Base-by-base conservation (phyloP, 192 early-diverging fungal genomes). In the Gonapodya prolifera region DNA sequence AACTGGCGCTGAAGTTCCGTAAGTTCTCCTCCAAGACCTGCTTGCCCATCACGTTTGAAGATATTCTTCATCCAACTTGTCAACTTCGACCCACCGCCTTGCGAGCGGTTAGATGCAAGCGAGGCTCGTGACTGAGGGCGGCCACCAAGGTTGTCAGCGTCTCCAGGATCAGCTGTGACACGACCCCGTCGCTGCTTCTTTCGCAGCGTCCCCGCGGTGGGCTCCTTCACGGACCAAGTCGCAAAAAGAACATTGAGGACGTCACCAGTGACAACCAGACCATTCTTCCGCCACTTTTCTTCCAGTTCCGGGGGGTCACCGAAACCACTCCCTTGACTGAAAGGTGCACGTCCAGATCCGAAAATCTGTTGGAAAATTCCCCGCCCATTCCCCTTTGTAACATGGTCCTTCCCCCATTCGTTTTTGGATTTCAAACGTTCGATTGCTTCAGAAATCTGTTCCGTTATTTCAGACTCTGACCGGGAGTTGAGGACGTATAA, bases 41-140 rank as follows among this genome's bases (percentile, higher is more conserved):
- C 81, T 82, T 84, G 0, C 84, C 85, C 13, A 88, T 80, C 1
- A 88, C 86, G 29, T 82, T 78, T 0, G 78, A 87, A 77, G 16
- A 76, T 71, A 8, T 80, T 83, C 75, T 79, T 80, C 18, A 81
- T 79, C 75, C 79, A 79, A 34, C 78, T 79, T 2, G 86, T 73
- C 78, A 83, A 80, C 77, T 81, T 79, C 45, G 86, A 76, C 1
- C 83, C 8, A 16, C 80, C 0, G 35, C 35, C 70, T 78, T 79
- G 35, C 85, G 79, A 36, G 84, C 35, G 0, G 77, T 78, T 74
- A 76, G 81, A 28, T 83, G 80, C 35, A 82, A 80, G 30, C 79
- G 76, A 30, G 77, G 80, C 69, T 86, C 79, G 23, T 84, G 73
- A 61, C 84, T 87, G 16, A 82, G 82, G 0, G 78, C 81, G 1